Evolutionary conservation across 2,329 filamentous ascomycete species (phyloP).

Genomic region (Pleoardoris graminearum): DNA sequence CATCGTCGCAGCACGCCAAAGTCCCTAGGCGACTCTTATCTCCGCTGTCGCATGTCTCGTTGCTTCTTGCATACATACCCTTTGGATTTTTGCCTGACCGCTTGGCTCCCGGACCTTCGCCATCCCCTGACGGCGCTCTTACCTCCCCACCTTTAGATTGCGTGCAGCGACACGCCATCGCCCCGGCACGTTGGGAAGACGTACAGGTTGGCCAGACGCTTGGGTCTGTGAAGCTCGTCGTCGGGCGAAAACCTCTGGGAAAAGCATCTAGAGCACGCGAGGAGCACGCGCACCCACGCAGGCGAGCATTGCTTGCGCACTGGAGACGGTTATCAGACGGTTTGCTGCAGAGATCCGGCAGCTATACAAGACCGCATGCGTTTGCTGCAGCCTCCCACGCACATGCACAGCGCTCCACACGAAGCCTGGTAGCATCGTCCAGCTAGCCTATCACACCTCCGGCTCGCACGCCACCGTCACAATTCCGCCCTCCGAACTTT

Average conservation of each 20-base stretch:
- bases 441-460: neutral
- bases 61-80: neutral
- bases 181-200: constrained; percentile 18
- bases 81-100: neutral
- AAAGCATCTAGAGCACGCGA: neutral
- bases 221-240: neutral
- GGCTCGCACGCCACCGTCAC: constrained; percentile 15
- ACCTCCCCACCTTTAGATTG: constrained; percentile 17
- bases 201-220: constrained; percentile 4
- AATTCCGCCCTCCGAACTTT: constrained; percentile 23
- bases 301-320: neutral
- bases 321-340: neutral
- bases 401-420: neutral
- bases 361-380: constrained; percentile 1
- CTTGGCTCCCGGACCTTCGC: neutral
- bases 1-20: neutral
- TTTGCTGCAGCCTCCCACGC: neutral
- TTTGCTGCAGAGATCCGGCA: neutral
- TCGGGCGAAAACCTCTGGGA: neutral
- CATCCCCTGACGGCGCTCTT: constrained; percentile 18
- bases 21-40: neutral
- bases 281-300: neutral
- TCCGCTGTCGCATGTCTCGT: neutral
- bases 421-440: neutral
- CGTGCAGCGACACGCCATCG: constrained; percentile 15